A percentile compares a stretch with the other conserved stretches of the same genome.
Evolutionary conservation across 768 basidiomycete species (phyloP).

Genomic region (Boletus rubroflammeus): DNA sequence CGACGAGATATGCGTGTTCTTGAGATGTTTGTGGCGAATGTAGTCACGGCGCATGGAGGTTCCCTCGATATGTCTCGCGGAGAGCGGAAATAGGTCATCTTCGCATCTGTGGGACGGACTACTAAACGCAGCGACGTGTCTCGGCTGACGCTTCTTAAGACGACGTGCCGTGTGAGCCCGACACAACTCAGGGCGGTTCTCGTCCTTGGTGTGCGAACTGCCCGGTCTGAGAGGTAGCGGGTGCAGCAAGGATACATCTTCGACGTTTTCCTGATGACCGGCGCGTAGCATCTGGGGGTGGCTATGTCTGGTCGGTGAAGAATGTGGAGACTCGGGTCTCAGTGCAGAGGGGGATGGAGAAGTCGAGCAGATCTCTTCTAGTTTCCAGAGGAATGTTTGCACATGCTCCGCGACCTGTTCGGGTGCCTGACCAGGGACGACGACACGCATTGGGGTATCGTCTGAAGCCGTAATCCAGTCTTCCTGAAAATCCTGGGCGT

Average conservation of each 20-base stretch:
- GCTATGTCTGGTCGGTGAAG: background rate
- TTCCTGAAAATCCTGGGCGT: conserved; percentile 31
- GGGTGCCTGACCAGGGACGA: conserved; percentile 36
- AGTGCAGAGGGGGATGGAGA: background rate
- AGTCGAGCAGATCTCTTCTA: conserved; percentile 16
- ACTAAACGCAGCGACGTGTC: background rate
- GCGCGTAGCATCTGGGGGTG: background rate
- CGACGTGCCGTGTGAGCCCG: background rate
- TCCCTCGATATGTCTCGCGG: conserved; percentile 25
- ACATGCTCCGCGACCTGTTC: conserved; percentile 23
- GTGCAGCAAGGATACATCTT: background rate
- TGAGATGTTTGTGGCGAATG: conserved; percentile 26
- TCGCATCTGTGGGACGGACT: conserved; percentile 16
- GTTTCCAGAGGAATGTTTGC: conserved; percentile 15
- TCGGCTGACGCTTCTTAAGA: conserved; percentile 8
- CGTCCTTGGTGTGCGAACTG: conserved; percentile 6
- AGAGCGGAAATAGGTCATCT: conserved; percentile 18
- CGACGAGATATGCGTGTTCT: conserved; percentile 28
- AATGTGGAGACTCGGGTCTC: background rate
- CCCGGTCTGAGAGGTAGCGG: background rate
- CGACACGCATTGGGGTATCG: conserved; percentile 31
- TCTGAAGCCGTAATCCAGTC: conserved; percentile 37
- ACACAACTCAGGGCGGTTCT: conserved; percentile 6
- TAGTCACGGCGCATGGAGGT: conserved; percentile 25
- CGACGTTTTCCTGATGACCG: background rate